phyloP scores from a whole-genome alignment of 2,329 filamentous ascomycete species.

The Sporothrix inflata region DNA sequence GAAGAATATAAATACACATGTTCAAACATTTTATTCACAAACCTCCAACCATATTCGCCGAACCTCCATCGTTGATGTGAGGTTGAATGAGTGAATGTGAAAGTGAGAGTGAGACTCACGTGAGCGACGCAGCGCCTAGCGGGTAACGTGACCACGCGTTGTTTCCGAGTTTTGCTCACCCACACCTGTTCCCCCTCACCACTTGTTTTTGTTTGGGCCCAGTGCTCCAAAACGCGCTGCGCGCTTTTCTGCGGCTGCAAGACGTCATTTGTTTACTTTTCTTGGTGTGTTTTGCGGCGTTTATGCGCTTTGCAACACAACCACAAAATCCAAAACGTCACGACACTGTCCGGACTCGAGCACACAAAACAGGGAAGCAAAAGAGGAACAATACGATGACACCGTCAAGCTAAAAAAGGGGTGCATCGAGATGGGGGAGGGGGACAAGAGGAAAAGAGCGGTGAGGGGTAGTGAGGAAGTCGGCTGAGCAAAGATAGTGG shows the following conservation, averaged over 20 bases:
- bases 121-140: background rate
- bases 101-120: constrained; percentile 3
- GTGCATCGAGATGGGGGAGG: background rate
- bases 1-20: too few relatives aligned
- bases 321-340: constrained; percentile 11
- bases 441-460: constrained; percentile 17
- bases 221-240: constrained; percentile 8
- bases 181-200: background rate
- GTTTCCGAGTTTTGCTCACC: background rate
- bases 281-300: background rate
- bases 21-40: background rate
- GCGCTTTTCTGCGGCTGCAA: background rate
- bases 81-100: background rate
- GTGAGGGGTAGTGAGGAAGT: constrained; percentile 9
- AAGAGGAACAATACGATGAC: constrained; percentile 5
- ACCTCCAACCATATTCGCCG: background rate
- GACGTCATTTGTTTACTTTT: constrained; percentile 34
- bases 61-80: background rate
- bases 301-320: constrained; percentile 9
- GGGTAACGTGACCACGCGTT: constrained; percentile 27
- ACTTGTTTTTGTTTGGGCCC: background rate
- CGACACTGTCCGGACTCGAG: background rate
- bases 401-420: constrained; percentile 1
- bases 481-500: background rate
- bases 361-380: background rate